Conservation (phyloP, 108 stramenopile genomes). For the Nitzschia putrida region DNA sequence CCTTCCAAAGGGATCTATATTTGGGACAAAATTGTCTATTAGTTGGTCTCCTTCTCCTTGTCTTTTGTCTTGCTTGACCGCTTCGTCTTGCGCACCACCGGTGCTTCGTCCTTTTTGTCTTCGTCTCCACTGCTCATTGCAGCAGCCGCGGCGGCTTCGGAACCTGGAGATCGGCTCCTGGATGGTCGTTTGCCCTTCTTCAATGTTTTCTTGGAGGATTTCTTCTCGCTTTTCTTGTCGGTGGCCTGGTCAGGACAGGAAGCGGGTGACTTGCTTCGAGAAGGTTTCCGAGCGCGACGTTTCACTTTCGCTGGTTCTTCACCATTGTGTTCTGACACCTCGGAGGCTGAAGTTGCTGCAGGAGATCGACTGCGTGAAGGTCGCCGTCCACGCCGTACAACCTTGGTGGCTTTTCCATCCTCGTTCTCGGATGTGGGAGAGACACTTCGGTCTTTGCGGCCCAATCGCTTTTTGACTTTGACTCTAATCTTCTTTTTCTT, state of each 20-base stretch:
- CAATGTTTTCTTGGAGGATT: not conserved
- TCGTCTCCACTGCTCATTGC: no score
- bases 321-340: not conserved
- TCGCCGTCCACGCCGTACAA: not conserved
- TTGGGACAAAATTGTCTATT: no score
- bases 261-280: not conserved
- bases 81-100: no score
- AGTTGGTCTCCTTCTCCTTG: no score
- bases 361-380: constrained; percentile 19
- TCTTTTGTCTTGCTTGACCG: no score
- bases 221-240: not conserved
- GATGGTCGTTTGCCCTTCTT: constrained; percentile 6
- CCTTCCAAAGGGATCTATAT: no score
- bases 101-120: no score
- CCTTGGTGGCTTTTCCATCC: not conserved
- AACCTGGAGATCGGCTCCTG: constrained; percentile 8
- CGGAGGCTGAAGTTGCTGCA: not conserved
- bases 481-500: not conserved
- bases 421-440: not conserved
- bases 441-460: not conserved
- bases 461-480: not conserved
- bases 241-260: not conserved
- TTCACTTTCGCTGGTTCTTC: not conserved
- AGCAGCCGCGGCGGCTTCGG: not conserved
- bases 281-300: not conserved